phyloP scores from a whole-genome alignment of 257 asterid species.

The Penstemon newberryi region DNA sequence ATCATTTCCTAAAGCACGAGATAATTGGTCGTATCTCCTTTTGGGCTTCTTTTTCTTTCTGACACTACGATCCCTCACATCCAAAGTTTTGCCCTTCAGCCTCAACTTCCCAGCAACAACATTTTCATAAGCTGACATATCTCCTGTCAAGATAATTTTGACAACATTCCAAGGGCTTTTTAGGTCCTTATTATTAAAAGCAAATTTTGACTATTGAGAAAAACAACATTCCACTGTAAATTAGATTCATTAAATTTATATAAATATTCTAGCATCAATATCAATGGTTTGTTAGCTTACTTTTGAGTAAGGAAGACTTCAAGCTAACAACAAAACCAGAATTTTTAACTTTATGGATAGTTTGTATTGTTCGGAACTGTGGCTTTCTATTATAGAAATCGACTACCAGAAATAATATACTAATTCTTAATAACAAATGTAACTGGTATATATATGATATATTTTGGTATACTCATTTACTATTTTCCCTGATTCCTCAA shows the following conservation, averaged over 20 bases:
- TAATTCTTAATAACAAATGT: not conserved
- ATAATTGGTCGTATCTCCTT: constrained; percentile 16
- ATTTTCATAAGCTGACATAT: constrained; percentile 51
- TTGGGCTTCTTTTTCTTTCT: constrained; percentile 46
- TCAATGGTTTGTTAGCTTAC: not conserved
- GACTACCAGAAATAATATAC: not conserved
- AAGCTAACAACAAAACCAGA: not conserved
- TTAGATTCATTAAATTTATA: not conserved
- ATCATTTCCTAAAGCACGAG: constrained; percentile 26
- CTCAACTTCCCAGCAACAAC: constrained; percentile 44
- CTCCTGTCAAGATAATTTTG: constrained; percentile 18
- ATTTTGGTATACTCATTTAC: not conserved
- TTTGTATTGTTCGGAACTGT: not conserved
- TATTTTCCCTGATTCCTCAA: not conserved
- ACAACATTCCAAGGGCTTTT: constrained; percentile 1
- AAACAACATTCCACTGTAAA: not conserved
- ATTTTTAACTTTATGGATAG: not conserved
- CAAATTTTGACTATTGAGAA: not conserved
- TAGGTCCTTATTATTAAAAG: not conserved
- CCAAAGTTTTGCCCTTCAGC: constrained; percentile 49
- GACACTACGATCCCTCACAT: constrained; percentile 34
- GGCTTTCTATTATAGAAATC: not conserved
- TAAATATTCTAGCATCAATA: not conserved
- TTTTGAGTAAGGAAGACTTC: not conserved
- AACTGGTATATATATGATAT: not conserved